Evolutionary conservation across 352 stramenopile species (phyloP).

Genomic region (Phytopythium sindhum): DNA sequence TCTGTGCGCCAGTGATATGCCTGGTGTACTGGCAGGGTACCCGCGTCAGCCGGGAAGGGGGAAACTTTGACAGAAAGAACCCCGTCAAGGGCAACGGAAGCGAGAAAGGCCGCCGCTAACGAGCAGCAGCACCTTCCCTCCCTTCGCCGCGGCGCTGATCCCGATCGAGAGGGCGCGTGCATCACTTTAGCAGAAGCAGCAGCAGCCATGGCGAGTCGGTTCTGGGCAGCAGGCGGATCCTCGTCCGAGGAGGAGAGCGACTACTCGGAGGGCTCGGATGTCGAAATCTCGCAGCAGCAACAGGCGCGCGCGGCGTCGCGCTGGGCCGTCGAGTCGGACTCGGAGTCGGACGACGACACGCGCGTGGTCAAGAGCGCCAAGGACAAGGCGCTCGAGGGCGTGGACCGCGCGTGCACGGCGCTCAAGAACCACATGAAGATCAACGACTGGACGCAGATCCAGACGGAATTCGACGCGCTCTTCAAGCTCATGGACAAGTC

Average conservation of each 20-base stretch:
- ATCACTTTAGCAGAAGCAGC: constrained; percentile 6
- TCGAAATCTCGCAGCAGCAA: constrained; percentile 74
- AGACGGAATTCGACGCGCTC: constrained; percentile 93
- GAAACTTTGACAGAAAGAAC: constrained; percentile 1
- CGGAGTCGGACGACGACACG: constrained; percentile 81
- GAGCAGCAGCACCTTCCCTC: background rate
- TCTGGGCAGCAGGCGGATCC: constrained; percentile 72
- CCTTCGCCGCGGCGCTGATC: background rate
- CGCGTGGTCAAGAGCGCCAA: constrained; percentile 96
- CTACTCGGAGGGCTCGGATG: constrained; percentile 65
- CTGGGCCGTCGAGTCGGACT: constrained; percentile 83
- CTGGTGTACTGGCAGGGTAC: too few relatives aligned
- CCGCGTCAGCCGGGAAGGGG: constrained; percentile 1
- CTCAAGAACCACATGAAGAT: constrained; percentile 95
- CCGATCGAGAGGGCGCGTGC: too few relatives aligned
- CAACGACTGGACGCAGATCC: constrained; percentile 94
- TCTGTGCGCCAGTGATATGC: constrained; percentile 7
- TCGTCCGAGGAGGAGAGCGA: constrained; percentile 82
- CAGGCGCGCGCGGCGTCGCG: constrained; percentile 65
- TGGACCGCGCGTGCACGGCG: constrained; percentile 58
- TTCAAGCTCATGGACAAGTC: constrained; percentile 89
- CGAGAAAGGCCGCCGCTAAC: constrained; percentile 1
- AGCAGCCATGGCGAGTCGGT: constrained; percentile 72
- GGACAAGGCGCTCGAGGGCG: constrained; percentile 83
- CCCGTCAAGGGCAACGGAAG: background rate